Conservation (phyloP, 2,329 filamentous ascomycete species). For the Celoporthe dispersa region DNA sequence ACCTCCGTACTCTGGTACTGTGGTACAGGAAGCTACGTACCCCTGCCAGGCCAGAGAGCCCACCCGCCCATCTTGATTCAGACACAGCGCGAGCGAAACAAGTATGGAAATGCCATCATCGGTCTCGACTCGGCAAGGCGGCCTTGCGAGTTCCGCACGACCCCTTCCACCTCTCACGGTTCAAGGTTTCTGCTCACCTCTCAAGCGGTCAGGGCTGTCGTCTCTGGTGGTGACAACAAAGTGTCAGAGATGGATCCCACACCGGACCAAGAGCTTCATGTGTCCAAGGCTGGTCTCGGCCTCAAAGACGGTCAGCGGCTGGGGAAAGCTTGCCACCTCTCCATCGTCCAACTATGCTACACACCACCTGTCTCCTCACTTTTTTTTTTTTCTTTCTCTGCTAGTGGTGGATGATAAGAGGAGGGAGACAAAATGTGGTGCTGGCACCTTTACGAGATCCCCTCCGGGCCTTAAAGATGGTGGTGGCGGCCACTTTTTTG, state of each 20-base stretch:
- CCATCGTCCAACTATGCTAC: slow-evolving; percentile 14
- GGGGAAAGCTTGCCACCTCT: slow-evolving; percentile 26
- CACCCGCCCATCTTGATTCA: slow-evolving; percentile 3
- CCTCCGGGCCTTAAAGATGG: slow-evolving; percentile 19
- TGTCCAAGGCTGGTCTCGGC: slow-evolving; percentile 6
- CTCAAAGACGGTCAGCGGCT: slow-evolving; percentile 6
- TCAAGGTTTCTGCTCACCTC: background rate
- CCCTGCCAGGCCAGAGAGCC: background rate
- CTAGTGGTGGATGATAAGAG: background rate
- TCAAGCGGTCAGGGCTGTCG: slow-evolving; percentile 1
- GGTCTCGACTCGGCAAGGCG: slow-evolving; percentile 17
- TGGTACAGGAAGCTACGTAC: slow-evolving; percentile 11
- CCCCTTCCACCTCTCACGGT: background rate
- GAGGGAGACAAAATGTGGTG: background rate
- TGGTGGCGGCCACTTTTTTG: slow-evolving; percentile 8
- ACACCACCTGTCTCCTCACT: slow-evolving; percentile 22
- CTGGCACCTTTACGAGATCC: slow-evolving; percentile 21
- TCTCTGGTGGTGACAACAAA: background rate
- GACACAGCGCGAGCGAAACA: background rate
- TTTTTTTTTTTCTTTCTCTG: background rate
- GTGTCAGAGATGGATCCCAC: background rate
- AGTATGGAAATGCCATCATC: slow-evolving; percentile 14
- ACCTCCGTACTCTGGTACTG: slow-evolving; percentile 11
- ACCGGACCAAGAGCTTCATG: slow-evolving; percentile 4
- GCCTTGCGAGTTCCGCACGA: slow-evolving; percentile 6